A percentile compares a stretch with the other conserved stretches of the same genome.
Conservation (phyloP, 2,329 filamentous ascomycete species). For the Peltaster fructicola region DNA sequence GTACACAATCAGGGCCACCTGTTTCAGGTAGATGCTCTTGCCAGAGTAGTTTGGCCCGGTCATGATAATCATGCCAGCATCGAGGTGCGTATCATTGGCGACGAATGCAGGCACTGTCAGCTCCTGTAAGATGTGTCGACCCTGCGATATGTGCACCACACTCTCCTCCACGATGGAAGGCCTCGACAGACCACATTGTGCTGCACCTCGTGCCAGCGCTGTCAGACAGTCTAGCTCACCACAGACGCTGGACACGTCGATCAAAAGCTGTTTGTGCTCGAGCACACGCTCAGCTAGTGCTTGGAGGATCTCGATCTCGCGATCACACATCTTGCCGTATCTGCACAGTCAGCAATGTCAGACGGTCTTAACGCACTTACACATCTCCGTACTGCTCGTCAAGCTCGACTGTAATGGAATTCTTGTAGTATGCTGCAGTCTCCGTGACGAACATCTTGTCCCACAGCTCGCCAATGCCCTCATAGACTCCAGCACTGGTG, state of each 20-base stretch:
- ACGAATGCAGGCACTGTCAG: constrained; percentile 65
- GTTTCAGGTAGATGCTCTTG: constrained; percentile 91
- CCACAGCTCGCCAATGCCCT: constrained; percentile 50
- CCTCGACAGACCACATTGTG: constrained; percentile 50
- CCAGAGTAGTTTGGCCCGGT: constrained; percentile 95
- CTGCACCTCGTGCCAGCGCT: constrained; percentile 62
- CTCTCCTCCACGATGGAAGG: constrained; percentile 57
- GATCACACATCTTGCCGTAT: constrained; percentile 72
- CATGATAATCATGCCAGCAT: constrained; percentile 58
- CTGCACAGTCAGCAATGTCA: no score
- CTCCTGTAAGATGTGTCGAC: constrained; percentile 77
- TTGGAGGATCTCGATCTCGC: constrained; percentile 78
- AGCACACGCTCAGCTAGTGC: constrained; percentile 54
- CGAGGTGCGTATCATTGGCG: constrained; percentile 58
- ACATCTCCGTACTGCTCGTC: constrained; percentile 71
- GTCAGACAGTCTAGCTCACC: constrained; percentile 77
- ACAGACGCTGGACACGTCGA: constrained; percentile 56
- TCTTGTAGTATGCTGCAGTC: constrained; percentile 70
- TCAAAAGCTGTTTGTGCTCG: constrained; percentile 47
- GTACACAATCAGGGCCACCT: constrained; percentile 78
- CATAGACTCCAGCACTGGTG: constrained; percentile 43
- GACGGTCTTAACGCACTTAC: no score
- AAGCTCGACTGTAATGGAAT: constrained; percentile 59
- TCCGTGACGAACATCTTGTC: constrained; percentile 56
- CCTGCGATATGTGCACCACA: constrained; percentile 54